A percentile compares a stretch with the other conserved stretches of the same genome.
Conservation (phyloP, 768 basidiomycete species). For the Termitomyces eurrhizus region DNA sequence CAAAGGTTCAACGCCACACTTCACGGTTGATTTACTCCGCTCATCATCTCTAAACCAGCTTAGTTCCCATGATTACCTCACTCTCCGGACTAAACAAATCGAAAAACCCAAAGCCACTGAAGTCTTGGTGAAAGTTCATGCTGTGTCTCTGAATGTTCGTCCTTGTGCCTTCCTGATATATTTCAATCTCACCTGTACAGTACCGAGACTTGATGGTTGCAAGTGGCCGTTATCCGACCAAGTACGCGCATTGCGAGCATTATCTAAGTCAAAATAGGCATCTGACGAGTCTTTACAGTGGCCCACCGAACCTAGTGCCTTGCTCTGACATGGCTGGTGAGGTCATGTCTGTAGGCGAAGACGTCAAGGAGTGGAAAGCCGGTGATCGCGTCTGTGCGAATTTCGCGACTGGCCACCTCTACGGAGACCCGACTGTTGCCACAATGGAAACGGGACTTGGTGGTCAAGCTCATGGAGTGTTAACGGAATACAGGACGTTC, state of each 20-base stretch:
- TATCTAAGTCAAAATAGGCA: not conserved
- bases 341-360: slow-evolving; percentile 42
- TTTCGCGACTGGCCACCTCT: slow-evolving; percentile 43
- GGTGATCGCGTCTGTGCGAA: slow-evolving; percentile 59
- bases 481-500: slow-evolving; percentile 53
- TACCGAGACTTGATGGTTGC: slow-evolving; percentile 49
- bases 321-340: slow-evolving; percentile 57
- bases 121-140: slow-evolving; percentile 53
- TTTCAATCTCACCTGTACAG: slow-evolving; percentile 17
- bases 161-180: not conserved
- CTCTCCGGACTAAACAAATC: slow-evolving; percentile 20
- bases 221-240: slow-evolving; percentile 31
- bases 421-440: slow-evolving; percentile 35
- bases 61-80: slow-evolving; percentile 23
- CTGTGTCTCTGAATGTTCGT: slow-evolving; percentile 50
- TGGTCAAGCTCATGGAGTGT: slow-evolving; percentile 44
- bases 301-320: slow-evolving; percentile 26
- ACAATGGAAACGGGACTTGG: slow-evolving; percentile 38
- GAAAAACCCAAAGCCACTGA: slow-evolving; percentile 37
- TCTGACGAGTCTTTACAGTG: not conserved
- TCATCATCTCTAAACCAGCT: slow-evolving; percentile 1
- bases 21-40: not conserved
- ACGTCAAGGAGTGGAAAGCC: slow-evolving; percentile 43
- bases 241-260: slow-evolving; percentile 17
- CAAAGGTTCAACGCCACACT: slow-evolving; percentile 8